A percentile compares a stretch with the other conserved stretches of the same genome.
Evolutionary conservation across 345 rosid species (phyloP).

Genomic region (Pistacia integerrima): DNA sequence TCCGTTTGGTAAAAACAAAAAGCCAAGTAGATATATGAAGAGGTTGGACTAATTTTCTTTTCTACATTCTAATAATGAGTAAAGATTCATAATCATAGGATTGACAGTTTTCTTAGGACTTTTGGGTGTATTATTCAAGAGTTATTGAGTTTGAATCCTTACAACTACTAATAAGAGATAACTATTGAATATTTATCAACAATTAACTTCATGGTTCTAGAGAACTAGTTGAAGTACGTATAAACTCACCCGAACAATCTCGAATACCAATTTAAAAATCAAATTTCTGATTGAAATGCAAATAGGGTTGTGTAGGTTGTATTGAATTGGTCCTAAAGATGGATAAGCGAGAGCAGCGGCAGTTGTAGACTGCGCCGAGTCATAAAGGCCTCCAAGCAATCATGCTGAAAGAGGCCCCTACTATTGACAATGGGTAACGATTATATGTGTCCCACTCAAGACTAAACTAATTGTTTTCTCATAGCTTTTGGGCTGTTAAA

Average conservation of each 20-base stretch:
- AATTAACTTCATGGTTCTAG: no score
- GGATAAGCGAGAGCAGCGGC: background rate
- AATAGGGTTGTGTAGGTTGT: background rate
- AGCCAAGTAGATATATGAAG: background rate
- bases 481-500: background rate
- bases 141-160: no score
- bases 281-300: background rate
- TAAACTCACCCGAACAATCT: no score
- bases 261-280: background rate
- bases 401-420: constrained; percentile 4
- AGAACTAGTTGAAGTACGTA: no score
- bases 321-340: background rate
- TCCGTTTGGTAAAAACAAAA: background rate
- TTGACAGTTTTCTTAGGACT: no score
- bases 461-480: background rate
- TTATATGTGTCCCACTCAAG: constrained; percentile 5
- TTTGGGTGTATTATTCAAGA: no score
- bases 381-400: background rate
- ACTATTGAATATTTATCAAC: no score
- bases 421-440: constrained; percentile 13
- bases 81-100: no score
- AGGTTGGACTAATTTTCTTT: background rate
- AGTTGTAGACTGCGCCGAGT: background rate
- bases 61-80: background rate
- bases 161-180: no score